phyloP scores from a whole-genome alignment of 2,329 filamentous ascomycete genomes.

The Dactylonectria estremocensis region DNA sequence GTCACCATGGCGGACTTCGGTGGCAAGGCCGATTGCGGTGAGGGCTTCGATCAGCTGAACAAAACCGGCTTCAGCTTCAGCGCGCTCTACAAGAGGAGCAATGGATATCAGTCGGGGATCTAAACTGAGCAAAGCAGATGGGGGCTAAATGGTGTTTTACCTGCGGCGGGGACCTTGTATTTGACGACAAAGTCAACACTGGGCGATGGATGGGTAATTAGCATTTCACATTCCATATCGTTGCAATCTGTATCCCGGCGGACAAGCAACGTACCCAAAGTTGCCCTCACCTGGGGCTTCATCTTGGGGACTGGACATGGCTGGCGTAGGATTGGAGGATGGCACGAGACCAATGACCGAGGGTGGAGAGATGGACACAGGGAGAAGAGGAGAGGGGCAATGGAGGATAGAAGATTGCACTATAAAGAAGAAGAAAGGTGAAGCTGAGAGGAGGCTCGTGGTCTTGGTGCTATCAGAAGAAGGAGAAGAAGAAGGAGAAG shows the following conservation, averaged over 20 bases:
- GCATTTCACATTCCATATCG: not conserved
- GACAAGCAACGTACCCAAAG: constrained; percentile 56
- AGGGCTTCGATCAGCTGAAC: constrained; percentile 83
- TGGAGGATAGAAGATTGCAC: not conserved
- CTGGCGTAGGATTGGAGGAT: constrained; percentile 21
- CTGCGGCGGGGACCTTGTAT: constrained; percentile 79
- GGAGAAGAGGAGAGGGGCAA: not conserved
- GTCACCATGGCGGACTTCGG: constrained; percentile 88
- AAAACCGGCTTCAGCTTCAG: constrained; percentile 81
- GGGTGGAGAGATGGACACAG: constrained; percentile 7
- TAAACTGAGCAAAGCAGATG: not conserved
- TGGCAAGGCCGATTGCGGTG: constrained; percentile 84
- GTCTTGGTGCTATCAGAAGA: not conserved
- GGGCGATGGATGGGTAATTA: constrained; percentile 37
- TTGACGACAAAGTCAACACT: constrained; percentile 92
- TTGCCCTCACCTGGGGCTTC: constrained; percentile 53
- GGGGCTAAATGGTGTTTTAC: constrained; percentile 59
- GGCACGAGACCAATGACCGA: constrained; percentile 17
- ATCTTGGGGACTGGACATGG: constrained; percentile 54
- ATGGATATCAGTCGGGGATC: constrained; percentile 17
- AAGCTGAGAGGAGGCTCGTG: not conserved
- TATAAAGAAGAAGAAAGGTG: not conserved
- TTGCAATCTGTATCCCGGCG: not conserved
- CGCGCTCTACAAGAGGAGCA: constrained; percentile 67
- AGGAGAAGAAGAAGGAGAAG: constrained; percentile 34